Evolutionary conservation across 2,329 filamentous ascomycete genomes (phyloP).

Genomic region (Seiridium cupressi): DNA sequence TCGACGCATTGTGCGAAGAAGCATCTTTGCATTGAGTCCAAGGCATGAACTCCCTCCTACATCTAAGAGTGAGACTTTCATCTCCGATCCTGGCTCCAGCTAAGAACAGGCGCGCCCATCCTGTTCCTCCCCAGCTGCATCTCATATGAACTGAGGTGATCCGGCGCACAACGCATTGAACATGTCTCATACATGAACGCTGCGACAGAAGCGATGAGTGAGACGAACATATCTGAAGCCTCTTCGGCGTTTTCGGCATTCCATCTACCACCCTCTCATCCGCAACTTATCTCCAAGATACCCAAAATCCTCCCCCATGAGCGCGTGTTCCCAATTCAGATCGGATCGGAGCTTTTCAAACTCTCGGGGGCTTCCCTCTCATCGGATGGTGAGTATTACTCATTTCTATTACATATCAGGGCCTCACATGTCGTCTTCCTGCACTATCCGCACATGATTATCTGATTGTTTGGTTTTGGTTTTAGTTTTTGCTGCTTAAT

Average conservation of each 20-base stretch:
- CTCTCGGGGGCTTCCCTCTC: constrained; percentile 72
- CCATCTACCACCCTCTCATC: constrained; percentile 26
- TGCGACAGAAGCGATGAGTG: constrained; percentile 22
- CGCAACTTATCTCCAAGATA: constrained; percentile 43
- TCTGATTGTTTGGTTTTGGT: not conserved
- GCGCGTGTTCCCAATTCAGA: constrained; percentile 73
- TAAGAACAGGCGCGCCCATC: too few species aligned
- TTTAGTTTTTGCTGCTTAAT: constrained; percentile 11
- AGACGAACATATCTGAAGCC: constrained; percentile 26
- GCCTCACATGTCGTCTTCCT: not conserved
- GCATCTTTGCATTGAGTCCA: not conserved
- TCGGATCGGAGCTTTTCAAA: constrained; percentile 70
- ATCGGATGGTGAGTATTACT: constrained; percentile 60
- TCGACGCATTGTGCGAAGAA: not conserved
- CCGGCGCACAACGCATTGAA: not conserved
- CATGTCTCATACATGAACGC: constrained; percentile 1
- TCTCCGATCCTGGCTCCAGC: not conserved
- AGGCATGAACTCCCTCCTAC: too few species aligned
- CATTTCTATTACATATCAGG: not conserved
- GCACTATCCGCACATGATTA: constrained; percentile 1
- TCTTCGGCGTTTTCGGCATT: constrained; percentile 18
- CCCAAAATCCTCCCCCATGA: constrained; percentile 64
- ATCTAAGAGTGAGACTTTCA: too few species aligned
- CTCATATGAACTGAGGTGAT: not conserved
- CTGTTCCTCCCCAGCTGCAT: not conserved